Base-by-base conservation (phyloP, 257 asterid genomes). In the Rehmannia glutinosa region DNA sequence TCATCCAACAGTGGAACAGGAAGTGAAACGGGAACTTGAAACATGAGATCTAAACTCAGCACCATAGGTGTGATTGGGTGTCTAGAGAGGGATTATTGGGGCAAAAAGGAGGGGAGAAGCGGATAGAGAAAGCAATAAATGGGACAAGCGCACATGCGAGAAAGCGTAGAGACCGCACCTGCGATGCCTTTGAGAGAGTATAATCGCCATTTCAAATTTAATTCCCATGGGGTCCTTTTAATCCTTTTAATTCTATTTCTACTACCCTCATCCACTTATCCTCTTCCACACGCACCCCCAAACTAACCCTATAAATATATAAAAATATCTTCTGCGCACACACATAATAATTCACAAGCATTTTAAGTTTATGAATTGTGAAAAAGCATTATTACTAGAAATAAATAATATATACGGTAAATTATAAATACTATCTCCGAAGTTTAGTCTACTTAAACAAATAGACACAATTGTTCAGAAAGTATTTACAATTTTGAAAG, bases 141-240 rank as follows among this genome's bases (percentile, higher is more conserved):
- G 68, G 53, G 80, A 86, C 87, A 81, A 66, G 70, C 49, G 82
- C 84, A 81, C 87, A 83, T 86, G 89, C 54, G 50, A 62, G 65
- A 80, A 76, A 72, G 78, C 77, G 72, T 61, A 69, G 70, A 46
- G 50, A 59, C 46, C 24, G 84, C 88, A 83, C 88, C 83, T 86
- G 89, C 76, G 54, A 35, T 78, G 82, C 81, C 80, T 79, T 59
- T 30, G 30, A 73, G 33, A 72, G 73, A 82, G 45, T 3, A 17
- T 74, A 78, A 78, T 81, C 83, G 81, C 77, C 72, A 51, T 45
- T 75, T 74, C 68, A 62, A 79, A 74, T 72, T 65, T 73, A 72
- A 33, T 59, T 55, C 54, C 2, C 49, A 15, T 59, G 51, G 62
- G 66, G 39, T 13, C 65, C 55, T 2, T 28, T 2, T 28, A 28